These are phyloP conservation scores for Tylopilus vinaceipallidus DNA, from an alignment of 768 basidiomycete genomes.

Conservation along the genomic window DNA sequence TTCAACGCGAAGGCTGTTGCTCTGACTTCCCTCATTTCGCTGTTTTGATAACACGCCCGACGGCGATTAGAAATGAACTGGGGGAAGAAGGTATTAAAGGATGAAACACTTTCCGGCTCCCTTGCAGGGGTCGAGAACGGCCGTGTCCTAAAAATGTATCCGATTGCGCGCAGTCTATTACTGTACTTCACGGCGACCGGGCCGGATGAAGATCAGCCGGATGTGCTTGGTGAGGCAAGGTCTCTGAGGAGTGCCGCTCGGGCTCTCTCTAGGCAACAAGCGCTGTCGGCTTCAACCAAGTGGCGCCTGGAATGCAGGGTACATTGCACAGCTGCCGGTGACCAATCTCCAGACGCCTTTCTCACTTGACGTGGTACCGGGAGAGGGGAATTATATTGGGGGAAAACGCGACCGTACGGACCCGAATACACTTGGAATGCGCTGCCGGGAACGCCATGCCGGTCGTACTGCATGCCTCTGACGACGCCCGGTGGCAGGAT, in stretches of 20 bases:
- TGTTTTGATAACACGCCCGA: background rate
- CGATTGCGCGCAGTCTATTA: no score
- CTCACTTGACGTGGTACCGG: background rate
- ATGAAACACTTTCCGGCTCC: background rate
- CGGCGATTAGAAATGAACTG: background rate
- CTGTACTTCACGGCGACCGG: background rate
- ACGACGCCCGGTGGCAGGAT: conserved; percentile 1
- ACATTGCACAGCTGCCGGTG: background rate
- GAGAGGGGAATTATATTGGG: background rate
- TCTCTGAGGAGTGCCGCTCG: background rate
- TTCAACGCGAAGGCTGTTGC: background rate
- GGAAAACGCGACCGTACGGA: background rate
- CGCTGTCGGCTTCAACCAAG: background rate
- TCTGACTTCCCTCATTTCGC: background rate
- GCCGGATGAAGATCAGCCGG: background rate
- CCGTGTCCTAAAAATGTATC: background rate
- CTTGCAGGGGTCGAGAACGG: background rate
- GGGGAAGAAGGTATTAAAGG: background rate
- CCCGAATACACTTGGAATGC: background rate
- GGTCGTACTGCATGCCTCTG: no score
- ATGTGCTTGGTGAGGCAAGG: background rate
- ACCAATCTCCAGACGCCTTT: background rate
- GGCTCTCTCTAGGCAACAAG: background rate
- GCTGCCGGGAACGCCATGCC: no score
- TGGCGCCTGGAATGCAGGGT: background rate